These are phyloP conservation scores for Ammopiptanthus mongolicus DNA, from an alignment of 306 rosid genomes.

Conservation along the genomic window DNA sequence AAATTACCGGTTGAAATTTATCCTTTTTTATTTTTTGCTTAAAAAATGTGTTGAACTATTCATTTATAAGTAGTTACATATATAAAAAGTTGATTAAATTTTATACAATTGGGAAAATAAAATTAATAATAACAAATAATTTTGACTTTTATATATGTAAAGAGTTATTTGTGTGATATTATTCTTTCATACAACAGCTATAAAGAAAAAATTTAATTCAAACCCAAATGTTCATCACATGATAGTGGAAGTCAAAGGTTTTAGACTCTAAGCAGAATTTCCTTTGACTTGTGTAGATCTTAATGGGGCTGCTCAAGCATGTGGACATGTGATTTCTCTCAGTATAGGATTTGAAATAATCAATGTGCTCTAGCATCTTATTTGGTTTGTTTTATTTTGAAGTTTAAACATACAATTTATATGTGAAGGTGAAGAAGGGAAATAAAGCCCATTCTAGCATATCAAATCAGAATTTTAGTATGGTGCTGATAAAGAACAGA, in stretches of 20 bases:
- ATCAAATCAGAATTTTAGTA: neutral
- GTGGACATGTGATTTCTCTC: slow-evolving; percentile 17
- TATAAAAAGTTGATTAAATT: neutral
- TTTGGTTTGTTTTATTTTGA: neutral
- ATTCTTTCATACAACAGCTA: neutral
- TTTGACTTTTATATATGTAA: neutral
- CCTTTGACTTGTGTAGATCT: neutral
- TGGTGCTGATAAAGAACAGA: neutral
- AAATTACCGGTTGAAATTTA: no score
- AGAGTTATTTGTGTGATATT: neutral
- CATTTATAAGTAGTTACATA: neutral
- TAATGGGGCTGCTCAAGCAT: slow-evolving; percentile 15
- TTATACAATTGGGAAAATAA: neutral
- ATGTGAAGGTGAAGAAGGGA: neutral
- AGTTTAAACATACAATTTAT: neutral
- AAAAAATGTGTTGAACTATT: neutral
- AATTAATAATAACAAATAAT: neutral
- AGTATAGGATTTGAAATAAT: neutral
- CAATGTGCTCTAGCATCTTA: neutral
- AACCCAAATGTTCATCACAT: neutral
- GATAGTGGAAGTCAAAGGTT: neutral
- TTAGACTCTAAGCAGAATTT: neutral
- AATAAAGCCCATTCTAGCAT: neutral
- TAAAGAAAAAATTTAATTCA: neutral
- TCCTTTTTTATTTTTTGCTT: no score